Conservation (phyloP, 2,329 filamentous ascomycete species). For the Chaetomium olivaceum region DNA sequence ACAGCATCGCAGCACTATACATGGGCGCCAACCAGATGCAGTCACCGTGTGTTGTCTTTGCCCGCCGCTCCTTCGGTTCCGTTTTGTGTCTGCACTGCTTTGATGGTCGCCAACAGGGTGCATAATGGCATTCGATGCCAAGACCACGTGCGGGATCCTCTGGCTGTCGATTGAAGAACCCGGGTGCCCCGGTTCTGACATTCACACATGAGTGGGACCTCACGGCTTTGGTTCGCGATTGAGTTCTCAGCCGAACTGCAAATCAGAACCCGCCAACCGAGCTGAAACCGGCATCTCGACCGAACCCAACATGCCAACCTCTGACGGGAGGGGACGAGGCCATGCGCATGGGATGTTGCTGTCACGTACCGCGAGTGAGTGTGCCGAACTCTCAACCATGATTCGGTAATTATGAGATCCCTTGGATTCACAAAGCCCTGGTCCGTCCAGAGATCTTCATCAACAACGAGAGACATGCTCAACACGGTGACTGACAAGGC, state of each 20-base stretch:
- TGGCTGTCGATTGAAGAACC: constrained; percentile 4
- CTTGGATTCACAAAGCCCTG: neutral
- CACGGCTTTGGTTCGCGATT: neutral
- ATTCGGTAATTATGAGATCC: neutral
- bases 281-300: constrained; percentile 8
- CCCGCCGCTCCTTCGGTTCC: neutral
- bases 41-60: neutral
- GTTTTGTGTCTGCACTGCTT: neutral
- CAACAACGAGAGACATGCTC: neutral
- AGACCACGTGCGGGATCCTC: constrained; percentile 20
- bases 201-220: neutral
- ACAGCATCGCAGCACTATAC: neutral
- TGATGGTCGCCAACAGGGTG: neutral
- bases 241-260: neutral
- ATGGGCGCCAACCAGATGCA: neutral
- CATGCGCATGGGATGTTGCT: neutral
- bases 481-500: neutral
- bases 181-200: neutral
- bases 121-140: constrained; percentile 14
- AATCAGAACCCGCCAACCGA: neutral
- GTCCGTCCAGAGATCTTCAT: neutral
- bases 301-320: neutral
- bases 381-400: neutral
- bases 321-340: neutral
- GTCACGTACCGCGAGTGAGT: neutral